Percentiles rank a stretch among this genome's conserved stretches.
phyloP scores from a whole-genome alignment of 768 basidiomycete species.

The Pholiota molesta region DNA sequence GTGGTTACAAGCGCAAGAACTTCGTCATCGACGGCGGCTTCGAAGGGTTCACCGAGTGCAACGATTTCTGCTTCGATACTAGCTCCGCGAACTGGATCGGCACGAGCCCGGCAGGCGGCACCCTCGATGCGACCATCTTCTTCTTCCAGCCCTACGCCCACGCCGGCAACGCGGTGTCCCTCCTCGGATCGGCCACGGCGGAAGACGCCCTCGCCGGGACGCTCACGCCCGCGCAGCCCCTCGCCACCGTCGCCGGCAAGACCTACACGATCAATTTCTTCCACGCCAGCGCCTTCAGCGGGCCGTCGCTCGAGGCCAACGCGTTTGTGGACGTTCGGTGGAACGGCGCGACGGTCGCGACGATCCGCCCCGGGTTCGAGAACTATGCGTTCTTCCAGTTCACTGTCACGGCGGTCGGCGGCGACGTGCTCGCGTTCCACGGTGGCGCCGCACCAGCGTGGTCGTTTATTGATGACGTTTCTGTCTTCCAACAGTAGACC shows the following conservation, averaged over 20 bases:
- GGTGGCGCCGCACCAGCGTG: constrained; percentile 51
- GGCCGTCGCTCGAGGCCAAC: constrained; percentile 30
- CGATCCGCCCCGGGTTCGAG: constrained; percentile 38
- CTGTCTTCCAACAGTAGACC: constrained; percentile 27
- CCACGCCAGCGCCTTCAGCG: constrained; percentile 42
- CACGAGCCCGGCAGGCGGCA: constrained; percentile 36
- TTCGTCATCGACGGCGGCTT: constrained; percentile 45
- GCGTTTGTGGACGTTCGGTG: constrained; percentile 45
- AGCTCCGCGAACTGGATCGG: constrained; percentile 44
- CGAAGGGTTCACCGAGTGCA: constrained; percentile 41
- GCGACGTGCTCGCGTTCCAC: constrained; percentile 40
- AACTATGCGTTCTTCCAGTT: constrained; percentile 41
- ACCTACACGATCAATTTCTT: constrained; percentile 46
- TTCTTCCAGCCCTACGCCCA: constrained; percentile 43
- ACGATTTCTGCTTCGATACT: constrained; percentile 43
- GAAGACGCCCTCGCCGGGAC: constrained; percentile 41
- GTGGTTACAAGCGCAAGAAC: constrained; percentile 46
- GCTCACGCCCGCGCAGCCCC: constrained; percentile 32
- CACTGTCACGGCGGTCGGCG: constrained; percentile 36
- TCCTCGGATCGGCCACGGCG: constrained; percentile 47
- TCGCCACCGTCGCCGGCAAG: constrained; percentile 38
- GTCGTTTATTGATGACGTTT: constrained; percentile 51
- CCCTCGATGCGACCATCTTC: constrained; percentile 47
- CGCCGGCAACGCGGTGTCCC: constrained; percentile 38
- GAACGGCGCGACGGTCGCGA: constrained; percentile 40